These are phyloP conservation scores for Gossypium arboreum DNA, from an alignment of 345 rosid genomes.

Conservation along the genomic window DNA sequence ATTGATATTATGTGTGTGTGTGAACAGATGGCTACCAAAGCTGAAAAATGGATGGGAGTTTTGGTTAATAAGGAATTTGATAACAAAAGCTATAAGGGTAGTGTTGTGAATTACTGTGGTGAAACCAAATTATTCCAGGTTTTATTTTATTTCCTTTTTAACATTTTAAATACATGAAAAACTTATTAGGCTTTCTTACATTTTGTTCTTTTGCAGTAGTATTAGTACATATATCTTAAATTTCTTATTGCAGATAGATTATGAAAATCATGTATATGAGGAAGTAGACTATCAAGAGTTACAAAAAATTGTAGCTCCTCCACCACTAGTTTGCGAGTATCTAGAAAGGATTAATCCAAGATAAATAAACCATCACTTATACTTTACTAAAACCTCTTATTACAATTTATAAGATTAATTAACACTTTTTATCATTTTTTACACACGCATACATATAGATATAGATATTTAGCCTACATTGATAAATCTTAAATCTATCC, in stretches of 20 bases:
- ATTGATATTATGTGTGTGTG: no score
- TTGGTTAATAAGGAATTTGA: not conserved
- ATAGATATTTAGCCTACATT: no score
- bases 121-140: slow-evolving; percentile 11
- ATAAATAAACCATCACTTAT: not conserved
- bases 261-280: not conserved
- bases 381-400: no score
- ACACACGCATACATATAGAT: no score
- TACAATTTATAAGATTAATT: no score
- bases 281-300: slow-evolving; percentile 1
- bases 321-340: slow-evolving; percentile 1
- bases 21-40: not conserved
- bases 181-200: not conserved
- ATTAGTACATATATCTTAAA: not conserved
- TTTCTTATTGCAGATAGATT: not conserved
- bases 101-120: slow-evolving; percentile 2
- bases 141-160: not conserved
- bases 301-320: not conserved
- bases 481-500: no score
- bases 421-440: no score
- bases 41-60: slow-evolving; percentile 8
- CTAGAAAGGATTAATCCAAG: not conserved
- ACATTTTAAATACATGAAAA: not conserved
- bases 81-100: not conserved
- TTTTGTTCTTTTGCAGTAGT: not conserved